A percentile compares a stretch with the other conserved stretches of the same genome.
phyloP scores from a whole-genome alignment of 331 rosid genomes.

The Erythrophleum ivorense region DNA sequence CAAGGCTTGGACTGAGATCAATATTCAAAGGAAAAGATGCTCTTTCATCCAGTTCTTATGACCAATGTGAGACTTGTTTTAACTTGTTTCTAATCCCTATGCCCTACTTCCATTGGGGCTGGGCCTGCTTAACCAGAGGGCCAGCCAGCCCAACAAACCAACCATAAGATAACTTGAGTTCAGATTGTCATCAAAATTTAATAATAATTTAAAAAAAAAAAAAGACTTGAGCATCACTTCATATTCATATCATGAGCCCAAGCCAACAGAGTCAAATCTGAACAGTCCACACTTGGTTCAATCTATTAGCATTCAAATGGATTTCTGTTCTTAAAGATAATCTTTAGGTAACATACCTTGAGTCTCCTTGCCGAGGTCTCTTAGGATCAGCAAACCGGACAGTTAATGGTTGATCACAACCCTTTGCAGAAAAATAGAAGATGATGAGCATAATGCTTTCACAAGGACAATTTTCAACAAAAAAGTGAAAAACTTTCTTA shows the following conservation, averaged over 20 bases:
- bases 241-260: conserved; percentile 23
- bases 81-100: neutral
- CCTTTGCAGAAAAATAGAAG: conserved; percentile 57
- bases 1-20: neutral
- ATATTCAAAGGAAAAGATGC: too few relatives aligned
- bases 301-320: conserved; percentile 19
- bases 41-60: neutral
- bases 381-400: conserved; percentile 99
- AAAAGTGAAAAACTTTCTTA: conserved; percentile 39
- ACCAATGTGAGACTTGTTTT: neutral
- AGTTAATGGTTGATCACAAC: conserved; percentile 90
- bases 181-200: neutral
- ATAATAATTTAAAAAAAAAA: neutral
- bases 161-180: conserved; percentile 4
- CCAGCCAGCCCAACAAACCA: conserved; percentile 14
- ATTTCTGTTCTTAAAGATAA: conserved; percentile 5
- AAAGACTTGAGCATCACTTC: conserved; percentile 32
- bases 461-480: conserved; percentile 21
- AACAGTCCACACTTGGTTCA: neutral
- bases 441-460: conserved; percentile 34
- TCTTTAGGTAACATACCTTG: conserved; percentile 61
- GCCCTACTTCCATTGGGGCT: neutral
- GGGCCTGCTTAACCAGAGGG: neutral
- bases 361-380: conserved; percentile 91
- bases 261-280: conserved; percentile 29